Evolutionary conservation across 352 stramenopile species (phyloP), one percentile per base, ranked within the genome.

Genomic region (Globisporangium barbulae): DNA sequence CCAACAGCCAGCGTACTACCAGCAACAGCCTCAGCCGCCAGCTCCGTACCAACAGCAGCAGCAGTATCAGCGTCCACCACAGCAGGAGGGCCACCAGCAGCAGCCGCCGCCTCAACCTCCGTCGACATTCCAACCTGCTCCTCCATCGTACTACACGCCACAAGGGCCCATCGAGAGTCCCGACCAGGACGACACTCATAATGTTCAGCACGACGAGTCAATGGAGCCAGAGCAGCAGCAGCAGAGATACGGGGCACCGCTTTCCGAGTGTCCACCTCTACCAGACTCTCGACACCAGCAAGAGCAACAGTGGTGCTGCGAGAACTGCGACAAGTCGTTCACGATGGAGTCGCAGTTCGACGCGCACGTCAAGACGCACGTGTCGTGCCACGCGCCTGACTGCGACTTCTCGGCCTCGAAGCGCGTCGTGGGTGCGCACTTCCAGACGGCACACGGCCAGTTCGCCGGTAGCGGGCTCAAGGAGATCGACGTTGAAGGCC

Each of bases 401-500:
- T 94, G 85, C 50, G 78, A 88, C 21, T 94, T 93, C 39, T 70
- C 72, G 9, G 83, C 81, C 5, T 90, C 77, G 22, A 93, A 93
- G 72, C 82, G 83, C 19, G 82, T 93, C n/a, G 85, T 94, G 10
- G 73, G 67, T 2, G 78, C 72, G 6, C 85, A 94, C 59, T 83
- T 78, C 55, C 77, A 92, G 69, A 90, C 78, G 0, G 71, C 68
- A 0, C 85, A 94, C 61, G 84, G 85, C 10, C 79, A 91, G 47
- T 93, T 82, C 53, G 71, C 65, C 15, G 85, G 85, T 2, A 64
- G 88, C 45, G 85, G 85, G 9, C 70, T 93, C 10, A 93, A 94
- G 59, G 83, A 92, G 42, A 90, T 94, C 33, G 85, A 92, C 12
- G 72, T 94, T 55, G 85, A 94, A 70, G 85, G 83, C n/a, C 85